phyloP scores from a whole-genome alignment of 306 rosid species.

The Coriaria nepalensis region DNA sequence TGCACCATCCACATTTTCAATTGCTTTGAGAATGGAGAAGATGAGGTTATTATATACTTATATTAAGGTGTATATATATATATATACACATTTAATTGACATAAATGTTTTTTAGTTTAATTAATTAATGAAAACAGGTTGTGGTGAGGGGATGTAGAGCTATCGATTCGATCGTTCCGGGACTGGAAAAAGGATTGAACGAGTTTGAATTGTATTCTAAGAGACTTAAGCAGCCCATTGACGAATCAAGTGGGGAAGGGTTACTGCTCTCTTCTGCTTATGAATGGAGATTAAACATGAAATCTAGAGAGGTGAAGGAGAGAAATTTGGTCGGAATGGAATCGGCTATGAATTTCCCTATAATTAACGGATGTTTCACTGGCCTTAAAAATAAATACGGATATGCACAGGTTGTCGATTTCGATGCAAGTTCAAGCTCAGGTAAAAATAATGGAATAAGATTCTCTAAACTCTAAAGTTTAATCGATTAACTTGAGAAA shows the following conservation, averaged over 20 bases:
- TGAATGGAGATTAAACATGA: slow-evolving; percentile 59
- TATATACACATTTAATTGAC: neutral
- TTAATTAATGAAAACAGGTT: slow-evolving; percentile 27
- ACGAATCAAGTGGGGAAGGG: slow-evolving; percentile 1
- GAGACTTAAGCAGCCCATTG: slow-evolving; percentile 1
- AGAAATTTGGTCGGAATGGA: slow-evolving; percentile 18
- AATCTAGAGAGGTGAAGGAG: slow-evolving; percentile 40
- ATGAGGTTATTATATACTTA: slow-evolving; percentile 29
- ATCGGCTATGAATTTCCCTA: slow-evolving; percentile 50
- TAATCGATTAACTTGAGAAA: neutral
- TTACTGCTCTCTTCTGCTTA: slow-evolving; percentile 24
- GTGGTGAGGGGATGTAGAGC: slow-evolving; percentile 71
- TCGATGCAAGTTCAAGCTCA: slow-evolving; percentile 20
- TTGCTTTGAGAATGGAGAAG: slow-evolving; percentile 38
- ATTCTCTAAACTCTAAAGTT: neutral
- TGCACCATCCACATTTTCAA: slow-evolving; percentile 58
- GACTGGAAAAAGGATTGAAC: slow-evolving; percentile 24
- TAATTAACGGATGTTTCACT: slow-evolving; percentile 32
- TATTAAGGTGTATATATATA: neutral
- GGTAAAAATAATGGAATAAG: slow-evolving; percentile 14
- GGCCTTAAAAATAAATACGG: slow-evolving; percentile 44
- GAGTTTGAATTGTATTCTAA: slow-evolving; percentile 22
- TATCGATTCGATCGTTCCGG: slow-evolving; percentile 42
- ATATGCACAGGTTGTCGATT: slow-evolving; percentile 42
- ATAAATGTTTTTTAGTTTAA: neutral